phyloP scores from a whole-genome alignment of 306 rosid genomes.

The Cyamopsis tetragonoloba region DNA sequence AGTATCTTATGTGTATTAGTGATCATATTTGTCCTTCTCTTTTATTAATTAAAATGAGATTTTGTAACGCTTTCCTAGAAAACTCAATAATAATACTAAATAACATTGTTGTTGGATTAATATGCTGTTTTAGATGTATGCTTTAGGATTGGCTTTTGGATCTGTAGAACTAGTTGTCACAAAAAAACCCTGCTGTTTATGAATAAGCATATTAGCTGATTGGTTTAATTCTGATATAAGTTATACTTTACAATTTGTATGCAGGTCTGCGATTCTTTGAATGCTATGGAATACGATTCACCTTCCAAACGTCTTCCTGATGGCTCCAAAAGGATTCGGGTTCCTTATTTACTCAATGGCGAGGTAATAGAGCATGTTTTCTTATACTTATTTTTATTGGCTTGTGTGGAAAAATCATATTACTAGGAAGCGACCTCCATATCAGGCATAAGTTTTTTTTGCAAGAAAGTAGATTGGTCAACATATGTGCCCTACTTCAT shows the following conservation, averaged over 20 bases:
- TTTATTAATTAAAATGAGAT: too few species aligned
- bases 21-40: too few species aligned
- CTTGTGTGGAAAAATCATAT: not conserved
- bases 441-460: not conserved
- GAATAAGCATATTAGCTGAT: not conserved
- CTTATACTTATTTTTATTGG: not conserved
- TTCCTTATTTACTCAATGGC: constrained; percentile 52
- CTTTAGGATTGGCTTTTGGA: not conserved
- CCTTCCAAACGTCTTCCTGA: constrained; percentile 82
- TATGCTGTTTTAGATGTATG: not conserved
- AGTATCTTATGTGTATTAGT: too few species aligned
- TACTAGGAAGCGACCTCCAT: not conserved
- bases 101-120: too few species aligned
- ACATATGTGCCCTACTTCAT: not conserved
- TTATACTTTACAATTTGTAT: constrained; percentile 11
- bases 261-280: constrained; percentile 51
- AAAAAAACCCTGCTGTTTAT: not conserved
- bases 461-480: too few species aligned
- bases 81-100: too few species aligned
- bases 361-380: constrained; percentile 45
- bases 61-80: too few species aligned
- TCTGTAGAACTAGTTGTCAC: not conserved
- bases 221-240: constrained; percentile 13
- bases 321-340: constrained; percentile 87
- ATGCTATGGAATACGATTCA: constrained; percentile 46